Evolutionary conservation across 2,329 filamentous ascomycete species (phyloP).

Genomic region (Lasiodiplodia hormozganensis): DNA sequence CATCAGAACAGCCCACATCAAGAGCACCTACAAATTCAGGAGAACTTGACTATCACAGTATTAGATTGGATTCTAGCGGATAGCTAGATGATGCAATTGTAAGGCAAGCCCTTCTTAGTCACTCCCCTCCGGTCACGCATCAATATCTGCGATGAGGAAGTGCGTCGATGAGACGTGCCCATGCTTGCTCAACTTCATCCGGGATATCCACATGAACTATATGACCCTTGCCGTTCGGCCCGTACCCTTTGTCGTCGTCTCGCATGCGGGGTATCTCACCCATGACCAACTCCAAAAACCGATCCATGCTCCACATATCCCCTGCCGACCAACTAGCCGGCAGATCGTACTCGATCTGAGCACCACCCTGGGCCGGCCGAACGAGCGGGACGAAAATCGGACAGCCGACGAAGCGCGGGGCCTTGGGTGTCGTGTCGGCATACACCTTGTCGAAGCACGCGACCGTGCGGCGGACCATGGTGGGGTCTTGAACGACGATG

Average conservation of each 20-base stretch:
- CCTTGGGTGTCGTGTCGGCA: slow-evolving; percentile 30
- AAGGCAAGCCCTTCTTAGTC: background rate
- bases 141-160: background rate
- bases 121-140: background rate
- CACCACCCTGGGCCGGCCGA: slow-evolving; percentile 20
- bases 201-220: slow-evolving; percentile 55
- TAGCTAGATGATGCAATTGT: background rate
- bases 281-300: slow-evolving; percentile 52
- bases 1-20: background rate
- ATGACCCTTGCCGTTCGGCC: slow-evolving; percentile 51
- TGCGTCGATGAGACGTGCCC: slow-evolving; percentile 30
- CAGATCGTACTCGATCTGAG: background rate
- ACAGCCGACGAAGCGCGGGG: slow-evolving; percentile 39
- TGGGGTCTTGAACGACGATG: slow-evolving; percentile 54
- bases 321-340: background rate
- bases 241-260: slow-evolving; percentile 53
- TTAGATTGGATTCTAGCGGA: background rate
- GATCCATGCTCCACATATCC: slow-evolving; percentile 46
- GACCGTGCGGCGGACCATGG: slow-evolving; percentile 52
- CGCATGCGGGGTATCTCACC: slow-evolving; percentile 54
- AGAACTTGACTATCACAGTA: background rate
- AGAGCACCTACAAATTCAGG: background rate
- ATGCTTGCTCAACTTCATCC: slow-evolving; percentile 44
- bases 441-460: slow-evolving; percentile 52
- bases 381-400: slow-evolving; percentile 41